These are phyloP conservation scores for Monilinia fructicola DNA, from an alignment of 2,329 filamentous ascomycete species.

Conservation along the genomic window DNA sequence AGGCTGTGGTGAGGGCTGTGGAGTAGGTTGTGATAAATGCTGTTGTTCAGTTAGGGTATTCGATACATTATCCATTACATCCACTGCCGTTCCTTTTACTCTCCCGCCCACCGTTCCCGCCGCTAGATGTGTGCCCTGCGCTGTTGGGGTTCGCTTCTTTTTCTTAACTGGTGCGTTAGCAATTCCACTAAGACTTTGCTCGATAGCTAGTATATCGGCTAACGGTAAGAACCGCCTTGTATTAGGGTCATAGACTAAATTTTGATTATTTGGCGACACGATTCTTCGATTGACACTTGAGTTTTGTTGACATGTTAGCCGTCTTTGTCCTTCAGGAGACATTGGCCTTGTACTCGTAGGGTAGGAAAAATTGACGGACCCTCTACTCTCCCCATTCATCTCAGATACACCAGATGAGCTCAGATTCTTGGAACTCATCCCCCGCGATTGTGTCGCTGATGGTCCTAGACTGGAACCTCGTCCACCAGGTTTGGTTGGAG, in stretches of 20 bases:
- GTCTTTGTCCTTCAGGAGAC: constrained; percentile 36
- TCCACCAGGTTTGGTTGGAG: constrained; percentile 35
- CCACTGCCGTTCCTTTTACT: constrained; percentile 50
- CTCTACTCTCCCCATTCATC: constrained; percentile 43
- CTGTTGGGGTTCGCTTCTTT: constrained; percentile 41
- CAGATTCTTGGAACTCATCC: constrained; percentile 33
- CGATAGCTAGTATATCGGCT: constrained; percentile 46
- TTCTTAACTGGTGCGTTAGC: constrained; percentile 45
- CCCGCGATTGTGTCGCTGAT: constrained; percentile 28
- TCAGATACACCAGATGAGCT: constrained; percentile 43
- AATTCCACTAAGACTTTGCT: constrained; percentile 42
- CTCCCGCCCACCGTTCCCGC: constrained; percentile 55
- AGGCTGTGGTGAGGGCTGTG: constrained; percentile 16
- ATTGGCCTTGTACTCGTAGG: constrained; percentile 45
- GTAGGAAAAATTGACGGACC: constrained; percentile 54
- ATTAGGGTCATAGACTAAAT: constrained; percentile 64
- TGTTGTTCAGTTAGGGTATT: constrained; percentile 23
- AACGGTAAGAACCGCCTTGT: constrained; percentile 61
- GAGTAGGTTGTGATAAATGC: constrained; percentile 24
- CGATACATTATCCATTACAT: constrained; percentile 32
- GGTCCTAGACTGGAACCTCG: constrained; percentile 39
- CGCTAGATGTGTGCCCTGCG: constrained; percentile 44
- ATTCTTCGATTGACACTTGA: constrained; percentile 37
- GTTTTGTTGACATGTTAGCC: constrained; percentile 39
- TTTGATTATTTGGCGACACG: constrained; percentile 42